Percentiles rank a stretch among this genome's conserved stretches.
These are phyloP conservation scores for Cladophialophora exuberans DNA, from an alignment of 2,329 filamentous ascomycete genomes.

Conservation along the genomic window DNA sequence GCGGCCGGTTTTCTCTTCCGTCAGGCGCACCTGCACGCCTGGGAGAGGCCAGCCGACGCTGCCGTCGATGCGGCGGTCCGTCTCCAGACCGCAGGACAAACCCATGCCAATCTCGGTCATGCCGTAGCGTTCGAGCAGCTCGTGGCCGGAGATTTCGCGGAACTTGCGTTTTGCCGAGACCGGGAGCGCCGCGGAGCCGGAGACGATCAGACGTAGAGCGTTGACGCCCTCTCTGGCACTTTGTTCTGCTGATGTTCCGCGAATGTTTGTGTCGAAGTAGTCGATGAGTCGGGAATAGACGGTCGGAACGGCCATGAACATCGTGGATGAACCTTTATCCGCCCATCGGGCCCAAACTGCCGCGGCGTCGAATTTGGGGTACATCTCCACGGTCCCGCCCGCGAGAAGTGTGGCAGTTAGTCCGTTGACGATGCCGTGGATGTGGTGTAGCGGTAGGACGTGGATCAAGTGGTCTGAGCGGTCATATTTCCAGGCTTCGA, in stretches of 20 bases:
- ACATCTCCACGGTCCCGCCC: constrained; percentile 54
- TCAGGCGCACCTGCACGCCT: constrained; percentile 51
- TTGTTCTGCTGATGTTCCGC: constrained; percentile 38
- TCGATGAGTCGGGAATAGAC: constrained; percentile 55
- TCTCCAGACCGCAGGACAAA: constrained; percentile 81
- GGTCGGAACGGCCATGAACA: constrained; percentile 58
- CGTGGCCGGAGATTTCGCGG: constrained; percentile 45
- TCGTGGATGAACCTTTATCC: constrained; percentile 43
- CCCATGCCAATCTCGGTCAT: constrained; percentile 99
- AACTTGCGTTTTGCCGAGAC: constrained; percentile 47
- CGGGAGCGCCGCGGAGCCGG: constrained; percentile 48
- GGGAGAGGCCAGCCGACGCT: constrained; percentile 59
- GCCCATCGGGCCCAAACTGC: constrained; percentile 54
- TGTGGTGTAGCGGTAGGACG: constrained; percentile 55
- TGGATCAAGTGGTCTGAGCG: constrained; percentile 53
- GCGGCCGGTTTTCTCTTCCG: constrained; percentile 43
- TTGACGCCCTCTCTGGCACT: constrained; percentile 34
- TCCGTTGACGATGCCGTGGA: constrained; percentile 56
- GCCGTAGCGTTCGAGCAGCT: constrained; percentile 53
- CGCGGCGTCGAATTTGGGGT: constrained; percentile 48
- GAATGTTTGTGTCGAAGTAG: constrained; percentile 47
- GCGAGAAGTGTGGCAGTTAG: constrained; percentile 51
- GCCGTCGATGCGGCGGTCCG: constrained; percentile 79
- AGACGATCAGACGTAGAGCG: constrained; percentile 43
- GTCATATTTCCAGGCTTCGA: constrained; percentile 46